phyloP scores from a whole-genome alignment of 129 eudicot genomes.

The Tanacetum coccineum region DNA sequence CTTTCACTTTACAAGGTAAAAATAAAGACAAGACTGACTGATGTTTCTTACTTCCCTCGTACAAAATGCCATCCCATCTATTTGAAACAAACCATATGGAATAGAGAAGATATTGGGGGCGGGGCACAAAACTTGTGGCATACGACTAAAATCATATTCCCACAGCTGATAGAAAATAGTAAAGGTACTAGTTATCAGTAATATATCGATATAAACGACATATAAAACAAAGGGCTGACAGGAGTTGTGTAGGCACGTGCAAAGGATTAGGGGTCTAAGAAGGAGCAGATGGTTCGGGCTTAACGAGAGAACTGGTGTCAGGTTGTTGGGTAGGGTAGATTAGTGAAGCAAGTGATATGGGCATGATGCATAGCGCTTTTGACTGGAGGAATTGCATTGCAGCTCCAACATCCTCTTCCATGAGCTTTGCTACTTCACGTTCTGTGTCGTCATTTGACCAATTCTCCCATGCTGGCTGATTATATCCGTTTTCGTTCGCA shows the following conservation, averaged over 20 bases:
- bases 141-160: slow-evolving; percentile 30
- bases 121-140: slow-evolving; percentile 24
- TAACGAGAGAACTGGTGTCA: slow-evolving; percentile 47
- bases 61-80: slow-evolving; percentile 19
- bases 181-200: slow-evolving; percentile 8
- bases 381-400: slow-evolving; percentile 97
- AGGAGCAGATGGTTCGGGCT: slow-evolving; percentile 72
- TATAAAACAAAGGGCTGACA: slow-evolving; percentile 14
- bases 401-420: slow-evolving; percentile 96
- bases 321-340: slow-evolving; percentile 67
- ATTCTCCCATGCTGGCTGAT: slow-evolving; percentile 74
- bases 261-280: slow-evolving; percentile 32
- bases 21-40: background rate
- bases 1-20: slow-evolving; percentile 33
- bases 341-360: slow-evolving; percentile 82
- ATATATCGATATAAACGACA: slow-evolving; percentile 8
- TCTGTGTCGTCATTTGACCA: slow-evolving; percentile 92
- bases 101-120: slow-evolving; percentile 4
- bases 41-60: slow-evolving; percentile 19
- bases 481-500: slow-evolving; percentile 39
- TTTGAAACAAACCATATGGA: slow-evolving; percentile 6
- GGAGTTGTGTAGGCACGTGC: slow-evolving; percentile 65
- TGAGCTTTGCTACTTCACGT: slow-evolving; percentile 79
- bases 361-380: slow-evolving; percentile 94
- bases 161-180: slow-evolving; percentile 19